Evolutionary conservation across 2,329 filamentous ascomycete species (phyloP).

Genomic region (Fusarium austroafricanum): DNA sequence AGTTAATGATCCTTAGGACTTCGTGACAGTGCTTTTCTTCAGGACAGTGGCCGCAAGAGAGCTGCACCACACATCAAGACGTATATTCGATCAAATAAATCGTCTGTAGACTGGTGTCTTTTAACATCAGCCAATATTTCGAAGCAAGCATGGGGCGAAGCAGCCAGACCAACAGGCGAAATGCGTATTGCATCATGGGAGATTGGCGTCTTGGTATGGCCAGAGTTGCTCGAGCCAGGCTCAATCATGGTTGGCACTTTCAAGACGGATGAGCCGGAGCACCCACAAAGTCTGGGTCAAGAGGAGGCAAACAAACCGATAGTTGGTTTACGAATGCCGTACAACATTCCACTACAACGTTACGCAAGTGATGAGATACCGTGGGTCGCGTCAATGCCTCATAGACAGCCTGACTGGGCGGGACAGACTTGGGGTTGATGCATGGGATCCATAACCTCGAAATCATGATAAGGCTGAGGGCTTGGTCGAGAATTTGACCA

Average conservation of each 20-base stretch:
- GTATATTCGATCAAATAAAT: conserved; percentile 74
- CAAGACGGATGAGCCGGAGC: conserved; percentile 65
- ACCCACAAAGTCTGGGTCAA: conserved; percentile 32
- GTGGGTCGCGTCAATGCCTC: conserved; percentile 76
- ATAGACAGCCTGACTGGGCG: conserved; percentile 72
- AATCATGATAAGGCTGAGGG: conserved; percentile 18
- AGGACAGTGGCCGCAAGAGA: conserved; percentile 69
- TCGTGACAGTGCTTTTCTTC: conserved; percentile 32
- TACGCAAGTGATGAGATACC: conserved; percentile 75
- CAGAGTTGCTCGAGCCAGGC: conserved; percentile 63
- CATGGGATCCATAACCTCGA: conserved; percentile 7
- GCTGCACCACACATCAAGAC: conserved; percentile 93
- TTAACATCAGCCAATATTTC: conserved; percentile 92
- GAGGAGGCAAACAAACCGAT: conserved; percentile 50
- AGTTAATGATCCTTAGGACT: conserved; percentile 43
- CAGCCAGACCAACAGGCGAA: conserved; percentile 65
- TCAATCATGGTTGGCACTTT: conserved; percentile 77
- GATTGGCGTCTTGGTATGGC: conserved; percentile 86
- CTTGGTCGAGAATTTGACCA: conserved; percentile 13
- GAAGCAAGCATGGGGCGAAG: conserved; percentile 88
- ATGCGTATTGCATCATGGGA: conserved; percentile 84
- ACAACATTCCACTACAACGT: conserved; percentile 76
- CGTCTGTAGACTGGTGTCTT: conserved; percentile 82
- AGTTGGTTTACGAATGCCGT: conserved; percentile 84
- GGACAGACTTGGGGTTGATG: conserved; percentile 55